A percentile compares a stretch with the other conserved stretches of the same genome.
These are phyloP conservation scores for Penicillium sp. DNA, from an alignment of 2,329 filamentous ascomycete species.

Conservation along the genomic window DNA sequence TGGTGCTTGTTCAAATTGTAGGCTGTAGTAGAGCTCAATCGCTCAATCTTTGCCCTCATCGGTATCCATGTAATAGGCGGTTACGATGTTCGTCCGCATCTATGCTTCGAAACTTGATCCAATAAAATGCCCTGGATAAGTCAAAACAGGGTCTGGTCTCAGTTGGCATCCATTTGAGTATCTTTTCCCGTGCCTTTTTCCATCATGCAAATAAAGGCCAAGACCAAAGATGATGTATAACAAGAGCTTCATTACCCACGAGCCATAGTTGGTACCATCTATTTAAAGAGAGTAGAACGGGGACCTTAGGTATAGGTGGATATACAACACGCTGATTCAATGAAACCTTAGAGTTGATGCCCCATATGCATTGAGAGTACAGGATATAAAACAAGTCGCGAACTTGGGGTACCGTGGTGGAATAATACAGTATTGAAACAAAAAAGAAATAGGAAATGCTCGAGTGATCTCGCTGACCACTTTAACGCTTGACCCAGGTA, in stretches of 20 bases:
- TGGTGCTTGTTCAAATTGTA: background rate
- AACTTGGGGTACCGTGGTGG: constrained; percentile 22
- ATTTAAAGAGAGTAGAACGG: background rate
- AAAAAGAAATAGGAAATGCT: constrained; percentile 15
- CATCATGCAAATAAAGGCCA: background rate
- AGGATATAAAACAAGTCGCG: constrained; percentile 31
- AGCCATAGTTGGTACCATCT: background rate
- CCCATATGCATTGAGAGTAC: constrained; percentile 30
- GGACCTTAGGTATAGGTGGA: too few species aligned
- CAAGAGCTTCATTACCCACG: background rate
- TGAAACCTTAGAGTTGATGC: constrained; percentile 15
- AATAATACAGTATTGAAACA: constrained; percentile 32
- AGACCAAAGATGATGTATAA: background rate
- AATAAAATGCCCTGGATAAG: background rate
- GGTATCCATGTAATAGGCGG: background rate
- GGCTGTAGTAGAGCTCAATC: background rate
- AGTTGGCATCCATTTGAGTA: background rate
- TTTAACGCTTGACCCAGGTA: constrained; percentile 85
- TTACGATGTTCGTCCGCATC: background rate
- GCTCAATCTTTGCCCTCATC: background rate
- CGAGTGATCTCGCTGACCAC: constrained; percentile 14
- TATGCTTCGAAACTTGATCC: too few species aligned
- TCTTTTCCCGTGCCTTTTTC: background rate
- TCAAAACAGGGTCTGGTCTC: background rate
- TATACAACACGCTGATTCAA: background rate